Base-by-base conservation (phyloP, 805 yeast genomes). In the Lipomyces sp. region DNA sequence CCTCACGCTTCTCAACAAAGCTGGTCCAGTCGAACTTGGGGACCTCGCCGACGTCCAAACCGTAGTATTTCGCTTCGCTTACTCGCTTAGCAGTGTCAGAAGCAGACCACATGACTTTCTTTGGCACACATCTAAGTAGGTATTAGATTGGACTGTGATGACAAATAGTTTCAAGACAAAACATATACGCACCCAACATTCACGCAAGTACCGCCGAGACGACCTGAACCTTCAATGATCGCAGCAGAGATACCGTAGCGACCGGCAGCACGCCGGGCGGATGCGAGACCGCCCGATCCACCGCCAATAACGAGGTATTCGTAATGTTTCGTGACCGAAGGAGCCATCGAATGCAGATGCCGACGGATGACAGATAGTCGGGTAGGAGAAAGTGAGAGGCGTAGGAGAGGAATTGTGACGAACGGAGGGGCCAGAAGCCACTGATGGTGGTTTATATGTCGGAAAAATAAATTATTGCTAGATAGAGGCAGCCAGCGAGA, bases 281-380 rank as follows among this genome's bases (percentile, higher is more conserved):
- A 88, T n/a, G 99, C 97, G 56, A 95, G 98, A 72, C 99, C 99
- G 57, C 98, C 99, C 48, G 97, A 92, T 13, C 99, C 99, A 65
- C 99, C 99, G 61, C 99, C 99, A 72, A 95, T 95, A 65, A 95
- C 99, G 60, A 95, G 81, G 77, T 90, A 94, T 75, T 95, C 92
- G 83, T 87, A 95, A 77, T 91, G 94, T 53, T 73, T 82, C 48
- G 76, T 69, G 56, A 82, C 73, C 15, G 13, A 10, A 35, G 89
- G 69, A 53, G 69, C 63, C 69, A 66, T 66, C 42, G 62, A 34
- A 50, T 13, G 33, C 15, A 24, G 33, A 15, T 35, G 50, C 3
- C 30, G 60, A 37, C 30, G 7, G 57, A 39, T 5, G 58, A 33
- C 59, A 48, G 42, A 24, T 39, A 32, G 57, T 13, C 56, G 64